Base-by-base conservation (phyloP, 306 rosid species). In the Gillenia trifoliata region DNA sequence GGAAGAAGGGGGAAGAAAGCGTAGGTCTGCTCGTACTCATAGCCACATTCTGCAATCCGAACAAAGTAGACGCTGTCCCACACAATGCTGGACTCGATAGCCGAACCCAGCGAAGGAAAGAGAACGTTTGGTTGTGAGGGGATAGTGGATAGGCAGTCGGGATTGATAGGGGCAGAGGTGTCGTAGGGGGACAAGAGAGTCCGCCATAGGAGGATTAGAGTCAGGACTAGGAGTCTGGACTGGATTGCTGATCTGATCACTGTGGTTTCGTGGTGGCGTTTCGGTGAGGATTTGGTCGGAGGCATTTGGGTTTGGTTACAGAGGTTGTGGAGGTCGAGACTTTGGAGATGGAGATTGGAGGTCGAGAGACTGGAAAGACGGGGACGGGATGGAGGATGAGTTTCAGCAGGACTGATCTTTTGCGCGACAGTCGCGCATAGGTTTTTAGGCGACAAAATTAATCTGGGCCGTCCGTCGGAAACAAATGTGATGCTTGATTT, bases 1-100 rank as follows among this genome's bases (percentile, higher is more conserved):
- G 97, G 96, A 17, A 94, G 94, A 52, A 94, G 87, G 2, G 97
- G 97, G 75, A 91, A 83, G 87, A 91, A 94, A 26, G 96, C 98
- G 71, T 87, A 94, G 75, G 85, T 10, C 61, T 94, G 97, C 83
- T 94, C 98, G 71, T 94, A 94, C 75, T 94, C 98, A 66, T 94
- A 94, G 40, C 97, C 93, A 73, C 98, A 94, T 31, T 91, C 85
- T 0, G 95, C 88, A 70, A 40, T 77, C 69, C 95, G 97, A 68
- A 92, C 63, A 19, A 74, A 94, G 93, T 76, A 83, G 29, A 90
- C 96, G 31, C 95, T 87, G 75, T 94, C 98, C 96, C 98, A 94
- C 20, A 94, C 97, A 43, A 92, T 74, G 82, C 83, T 87, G 84
- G 83, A 77, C 73, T 90, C 86, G 77, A 94, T 79, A 31, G 90